Evolutionary conservation across 345 rosid genomes (phyloP), one percentile per base, ranked within the genome.

Genomic region (Boechera retrofracta): DNA sequence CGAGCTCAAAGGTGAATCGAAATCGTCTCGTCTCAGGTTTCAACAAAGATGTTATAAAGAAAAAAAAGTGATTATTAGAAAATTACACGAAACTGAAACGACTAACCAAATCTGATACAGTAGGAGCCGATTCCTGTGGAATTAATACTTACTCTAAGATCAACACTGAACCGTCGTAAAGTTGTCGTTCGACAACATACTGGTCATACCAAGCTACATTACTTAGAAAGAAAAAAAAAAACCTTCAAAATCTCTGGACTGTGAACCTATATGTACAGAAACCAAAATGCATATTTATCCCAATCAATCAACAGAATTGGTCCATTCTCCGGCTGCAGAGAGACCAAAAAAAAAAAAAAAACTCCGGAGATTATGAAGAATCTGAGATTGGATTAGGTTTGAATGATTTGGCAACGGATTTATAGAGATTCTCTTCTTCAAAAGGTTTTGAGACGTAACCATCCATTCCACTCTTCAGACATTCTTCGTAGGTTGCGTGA

Each of bases 401-500:
- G 80, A 95, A 91, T 89, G 92, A 92, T 77, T 85, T 89, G 69
- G 99, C 85, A 9, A 92, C 92, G 6, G 92, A 96, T 79, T 86
- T 91, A 56, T 89, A 91, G 8, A 95, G 96, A 77, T 89, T 95
- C 78, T 92, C 98, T 77, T 92, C 99, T 77, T 95, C 97, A 1
- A 95, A 92, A 2, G 98, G 98, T 81, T 95, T 95, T 0, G 99
- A 92, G 69, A 95, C 98, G 3, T 95, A 92, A 42, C 98, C 97
- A 35, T 95, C 99, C 99, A 95, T 95, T 54, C 99, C 99, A 21
- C 91, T 80, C 76, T 87, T 87, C 72, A 91, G 75, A 86, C 99
- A 91, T 72, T 92, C 77, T 0, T 95, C 99, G 21, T 86, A 86
- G 1, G 99, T 95, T 0, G 98, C 96, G 5, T 95, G 97, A 69